These are phyloP conservation scores for Phytophthora europaea DNA, from an alignment of 352 stramenopile genomes.

Conservation along the genomic window DNA sequence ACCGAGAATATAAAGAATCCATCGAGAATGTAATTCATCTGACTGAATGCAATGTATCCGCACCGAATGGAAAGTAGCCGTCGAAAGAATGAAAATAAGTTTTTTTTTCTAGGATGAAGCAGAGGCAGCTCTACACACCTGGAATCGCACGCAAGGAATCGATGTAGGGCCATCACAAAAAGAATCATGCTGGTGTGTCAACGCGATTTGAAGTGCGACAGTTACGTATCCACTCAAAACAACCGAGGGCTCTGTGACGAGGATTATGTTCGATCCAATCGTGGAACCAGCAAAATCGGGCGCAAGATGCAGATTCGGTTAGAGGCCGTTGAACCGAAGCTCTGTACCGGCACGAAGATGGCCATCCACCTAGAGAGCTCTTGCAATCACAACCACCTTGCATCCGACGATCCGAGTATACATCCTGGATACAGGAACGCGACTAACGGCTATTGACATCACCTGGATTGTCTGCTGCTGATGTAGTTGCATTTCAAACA, in stretches of 20 bases:
- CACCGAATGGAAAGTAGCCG: no score
- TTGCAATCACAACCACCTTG: neutral
- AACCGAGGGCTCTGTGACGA: neutral
- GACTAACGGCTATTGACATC: neutral
- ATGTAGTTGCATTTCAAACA: neutral
- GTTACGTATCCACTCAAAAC: neutral
- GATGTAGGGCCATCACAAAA: neutral
- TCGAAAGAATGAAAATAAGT: no score
- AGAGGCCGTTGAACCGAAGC: neutral
- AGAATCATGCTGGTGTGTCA: neutral
- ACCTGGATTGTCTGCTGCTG: neutral
- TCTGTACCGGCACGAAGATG: neutral
- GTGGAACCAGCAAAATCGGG: neutral
- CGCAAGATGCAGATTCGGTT: neutral
- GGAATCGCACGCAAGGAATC: neutral
- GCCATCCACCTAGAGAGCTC: neutral
- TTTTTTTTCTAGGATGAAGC: neutral
- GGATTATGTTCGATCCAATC: neutral
- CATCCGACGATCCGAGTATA: neutral
- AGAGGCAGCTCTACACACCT: neutral
- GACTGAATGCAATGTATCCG: no score
- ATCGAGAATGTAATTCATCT: no score
- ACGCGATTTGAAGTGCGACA: neutral
- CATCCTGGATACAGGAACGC: neutral
- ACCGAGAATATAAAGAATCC: no score